phyloP scores from a whole-genome alignment of 2,329 filamentous ascomycete genomes.

The Knufia fluminis region DNA sequence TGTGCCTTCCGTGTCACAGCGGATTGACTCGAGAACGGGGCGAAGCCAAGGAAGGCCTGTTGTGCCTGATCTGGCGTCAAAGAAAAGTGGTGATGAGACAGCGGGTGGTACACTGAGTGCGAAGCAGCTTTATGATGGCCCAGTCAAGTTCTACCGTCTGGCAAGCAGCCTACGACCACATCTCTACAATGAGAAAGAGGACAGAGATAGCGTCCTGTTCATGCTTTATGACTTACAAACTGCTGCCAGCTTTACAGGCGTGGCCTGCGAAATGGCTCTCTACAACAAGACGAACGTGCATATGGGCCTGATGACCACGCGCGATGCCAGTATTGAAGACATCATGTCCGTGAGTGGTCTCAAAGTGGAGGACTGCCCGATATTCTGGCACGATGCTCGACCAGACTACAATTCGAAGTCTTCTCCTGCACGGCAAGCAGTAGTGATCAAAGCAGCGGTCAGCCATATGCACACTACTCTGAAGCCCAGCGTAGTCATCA shows the following conservation, averaged over 20 bases:
- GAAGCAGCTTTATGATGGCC: conserved; percentile 54
- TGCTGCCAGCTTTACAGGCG: conserved; percentile 61
- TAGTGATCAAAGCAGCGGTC: conserved; percentile 55
- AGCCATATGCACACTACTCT: conserved; percentile 63
- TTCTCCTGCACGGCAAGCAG: conserved; percentile 58
- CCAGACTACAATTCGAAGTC: conserved; percentile 64
- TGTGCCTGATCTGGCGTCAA: background rate
- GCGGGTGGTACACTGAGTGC: conserved; percentile 20
- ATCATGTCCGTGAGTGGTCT: conserved; percentile 72
- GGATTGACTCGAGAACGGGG: conserved; percentile 24
- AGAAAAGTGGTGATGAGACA: conserved; percentile 15
- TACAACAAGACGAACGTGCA: conserved; percentile 67
- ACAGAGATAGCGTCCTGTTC: conserved; percentile 68
- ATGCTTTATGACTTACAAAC: conserved; percentile 66
- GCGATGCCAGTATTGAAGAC: conserved; percentile 58
- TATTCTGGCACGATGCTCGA: conserved; percentile 64
- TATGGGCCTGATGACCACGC: conserved; percentile 67
- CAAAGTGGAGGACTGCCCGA: conserved; percentile 54
- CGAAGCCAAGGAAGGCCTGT: background rate
- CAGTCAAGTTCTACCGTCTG: conserved; percentile 59
- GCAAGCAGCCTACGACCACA: conserved; percentile 26
- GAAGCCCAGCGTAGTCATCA: conserved; percentile 65
- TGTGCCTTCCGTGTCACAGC: conserved; percentile 28
- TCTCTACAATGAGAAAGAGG: conserved; percentile 20
- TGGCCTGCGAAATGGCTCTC: conserved; percentile 77